Percentiles rank a stretch among this genome's conserved stretches.
Conservation (phyloP, 768 basidiomycete species). For the Holtermannia corniformis region DNA sequence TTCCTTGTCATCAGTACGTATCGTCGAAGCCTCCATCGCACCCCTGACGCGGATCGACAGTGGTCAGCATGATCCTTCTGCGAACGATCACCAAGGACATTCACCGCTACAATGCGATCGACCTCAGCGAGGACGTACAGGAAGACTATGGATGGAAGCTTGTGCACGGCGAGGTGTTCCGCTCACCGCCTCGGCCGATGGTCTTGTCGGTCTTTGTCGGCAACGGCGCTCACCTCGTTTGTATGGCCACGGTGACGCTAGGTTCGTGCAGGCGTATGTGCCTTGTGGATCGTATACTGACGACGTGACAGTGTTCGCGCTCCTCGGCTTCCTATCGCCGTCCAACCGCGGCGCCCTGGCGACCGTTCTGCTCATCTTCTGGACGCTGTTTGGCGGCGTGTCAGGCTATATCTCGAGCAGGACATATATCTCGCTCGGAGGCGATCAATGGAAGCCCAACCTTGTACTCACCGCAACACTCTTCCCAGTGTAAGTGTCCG, state of each 20-base stretch:
- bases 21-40: not conserved
- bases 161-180: slow-evolving; percentile 91
- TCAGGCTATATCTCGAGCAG: slow-evolving; percentile 82
- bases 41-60: slow-evolving; percentile 48
- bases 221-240: slow-evolving; percentile 73
- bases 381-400: slow-evolving; percentile 88
- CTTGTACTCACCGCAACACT: slow-evolving; percentile 79
- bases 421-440: slow-evolving; percentile 69
- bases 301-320: slow-evolving; percentile 69
- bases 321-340: slow-evolving; percentile 87
- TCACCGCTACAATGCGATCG: slow-evolving; percentile 87
- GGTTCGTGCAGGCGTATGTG: slow-evolving; percentile 46
- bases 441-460: slow-evolving; percentile 66
- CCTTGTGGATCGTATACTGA: not conserved
- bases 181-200: slow-evolving; percentile 67
- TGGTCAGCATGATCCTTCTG: slow-evolving; percentile 85
- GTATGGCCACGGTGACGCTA: slow-evolving; percentile 81
- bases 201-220: slow-evolving; percentile 77
- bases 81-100: slow-evolving; percentile 87
- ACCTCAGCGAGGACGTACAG: slow-evolving; percentile 86
- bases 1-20: slow-evolving; percentile 50
- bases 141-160: slow-evolving; percentile 99
- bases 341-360: slow-evolving; percentile 90
- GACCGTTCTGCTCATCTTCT: slow-evolving; percentile 87
- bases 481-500: slow-evolving; percentile 68